Evolutionary conservation across 352 stramenopile genomes (phyloP).

Genomic region (Aphanomyces euteiches): DNA sequence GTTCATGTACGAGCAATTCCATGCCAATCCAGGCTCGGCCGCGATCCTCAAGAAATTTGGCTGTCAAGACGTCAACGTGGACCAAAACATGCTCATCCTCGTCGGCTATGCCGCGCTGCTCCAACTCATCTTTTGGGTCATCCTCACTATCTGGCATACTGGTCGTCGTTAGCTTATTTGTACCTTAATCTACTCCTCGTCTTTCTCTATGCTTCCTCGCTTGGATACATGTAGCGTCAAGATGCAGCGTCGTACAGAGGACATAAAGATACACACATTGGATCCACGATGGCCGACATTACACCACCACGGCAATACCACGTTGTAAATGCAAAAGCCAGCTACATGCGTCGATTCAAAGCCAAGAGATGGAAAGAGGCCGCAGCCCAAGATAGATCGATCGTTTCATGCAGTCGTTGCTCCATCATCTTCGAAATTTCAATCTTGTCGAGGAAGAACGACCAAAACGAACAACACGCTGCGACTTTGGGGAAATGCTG

Average conservation of each 20-base stretch:
- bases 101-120: constrained; percentile 32
- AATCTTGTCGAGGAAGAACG: too few species aligned
- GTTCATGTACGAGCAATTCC: constrained; percentile 52
- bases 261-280: neutral
- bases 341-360: too few species aligned
- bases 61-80: neutral
- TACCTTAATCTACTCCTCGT: neutral
- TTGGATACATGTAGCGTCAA: neutral
- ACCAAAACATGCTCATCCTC: constrained; percentile 30
- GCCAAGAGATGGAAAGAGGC: too few species aligned
- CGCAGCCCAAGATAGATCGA: too few species aligned
- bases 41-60: neutral
- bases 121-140: constrained; percentile 42
- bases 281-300: too few species aligned
- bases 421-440: too few species aligned
- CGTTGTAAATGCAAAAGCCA: neutral
- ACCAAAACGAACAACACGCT: too few species aligned
- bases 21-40: constrained; percentile 20
- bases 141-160: constrained; percentile 58
- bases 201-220: neutral
- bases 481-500: too few species aligned
- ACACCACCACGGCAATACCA: too few species aligned
- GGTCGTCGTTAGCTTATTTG: constrained; percentile 41
- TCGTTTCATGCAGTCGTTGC: too few species aligned
- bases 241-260: neutral